phyloP scores from a whole-genome alignment of 129 eudicot genomes.

The Artemisia annua region DNA sequence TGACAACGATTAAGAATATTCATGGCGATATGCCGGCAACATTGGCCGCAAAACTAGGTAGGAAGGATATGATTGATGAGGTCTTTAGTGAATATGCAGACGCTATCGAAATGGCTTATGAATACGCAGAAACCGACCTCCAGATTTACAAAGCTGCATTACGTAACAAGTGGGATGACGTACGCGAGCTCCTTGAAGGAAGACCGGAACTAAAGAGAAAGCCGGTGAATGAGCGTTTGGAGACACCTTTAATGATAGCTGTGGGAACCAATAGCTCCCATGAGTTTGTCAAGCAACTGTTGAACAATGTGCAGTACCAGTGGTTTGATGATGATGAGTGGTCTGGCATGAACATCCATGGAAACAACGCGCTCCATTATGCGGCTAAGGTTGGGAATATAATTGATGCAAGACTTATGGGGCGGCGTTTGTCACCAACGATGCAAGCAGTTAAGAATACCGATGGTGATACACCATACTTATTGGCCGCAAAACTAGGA shows the following conservation, averaged over 20 bases:
- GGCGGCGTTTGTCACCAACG: accelerated
- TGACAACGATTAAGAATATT: no score
- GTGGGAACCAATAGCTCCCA: neutral
- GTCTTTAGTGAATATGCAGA: no score
- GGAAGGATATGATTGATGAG: no score
- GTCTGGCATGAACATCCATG: neutral
- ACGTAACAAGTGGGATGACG: neutral
- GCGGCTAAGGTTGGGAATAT: slow-evolving; percentile 8
- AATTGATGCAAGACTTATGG: no score
- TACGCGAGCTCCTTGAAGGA: neutral
- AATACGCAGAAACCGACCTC: neutral
- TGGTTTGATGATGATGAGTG: no score
- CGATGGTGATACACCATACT: no score
- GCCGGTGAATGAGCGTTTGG: neutral
- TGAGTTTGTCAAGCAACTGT: neutral
- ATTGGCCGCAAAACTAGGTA: no score
- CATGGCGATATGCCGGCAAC: no score
- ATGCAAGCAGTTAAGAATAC: no score
- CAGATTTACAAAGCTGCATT: slow-evolving; percentile 5
- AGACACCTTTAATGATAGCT: slow-evolving; percentile 18
- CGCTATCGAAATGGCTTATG: no score
- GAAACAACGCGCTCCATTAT: neutral
- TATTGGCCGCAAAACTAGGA: no score
- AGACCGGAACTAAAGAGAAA: neutral
- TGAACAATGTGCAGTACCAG: no score